phyloP scores from a whole-genome alignment of 2,329 filamentous ascomycete genomes.

The Thelonectria rubi region DNA sequence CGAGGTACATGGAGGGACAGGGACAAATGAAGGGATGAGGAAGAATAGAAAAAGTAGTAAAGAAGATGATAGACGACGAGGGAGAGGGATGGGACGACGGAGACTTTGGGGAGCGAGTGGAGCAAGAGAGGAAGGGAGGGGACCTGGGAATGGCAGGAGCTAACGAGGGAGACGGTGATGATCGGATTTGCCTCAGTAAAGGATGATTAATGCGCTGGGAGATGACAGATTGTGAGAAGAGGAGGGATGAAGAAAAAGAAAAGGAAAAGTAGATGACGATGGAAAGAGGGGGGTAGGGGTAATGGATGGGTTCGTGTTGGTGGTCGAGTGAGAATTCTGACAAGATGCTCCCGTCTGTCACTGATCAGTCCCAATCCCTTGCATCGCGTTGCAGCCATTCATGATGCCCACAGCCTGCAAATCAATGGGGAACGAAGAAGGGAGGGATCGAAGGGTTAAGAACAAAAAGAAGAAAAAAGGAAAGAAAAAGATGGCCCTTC shows the following conservation, averaged over 20 bases:
- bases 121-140: not conserved
- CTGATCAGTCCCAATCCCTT: constrained; percentile 7
- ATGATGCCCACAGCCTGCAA: not conserved
- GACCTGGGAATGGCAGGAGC: not conserved
- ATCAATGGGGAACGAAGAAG: not conserved
- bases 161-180: not conserved
- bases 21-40: constrained; percentile 17
- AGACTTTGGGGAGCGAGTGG: constrained; percentile 1
- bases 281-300: not conserved
- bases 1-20: constrained; percentile 32
- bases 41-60: constrained; percentile 16
- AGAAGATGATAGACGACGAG: constrained; percentile 7
- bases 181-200: not conserved
- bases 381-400: constrained; percentile 10
- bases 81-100: constrained; percentile 8
- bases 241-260: not conserved
- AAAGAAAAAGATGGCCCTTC: constrained; percentile 16
- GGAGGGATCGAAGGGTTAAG: constrained; percentile 3
- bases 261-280: constrained; percentile 3
- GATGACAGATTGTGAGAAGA: not conserved
- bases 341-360: no score
- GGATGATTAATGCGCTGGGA: not conserved
- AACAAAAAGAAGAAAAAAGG: constrained; percentile 8
- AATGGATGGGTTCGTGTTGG: not conserved
- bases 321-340: not conserved